Conservation (phyloP, 2,329 filamentous ascomycete genomes). For the Pseudonectria buxi region DNA sequence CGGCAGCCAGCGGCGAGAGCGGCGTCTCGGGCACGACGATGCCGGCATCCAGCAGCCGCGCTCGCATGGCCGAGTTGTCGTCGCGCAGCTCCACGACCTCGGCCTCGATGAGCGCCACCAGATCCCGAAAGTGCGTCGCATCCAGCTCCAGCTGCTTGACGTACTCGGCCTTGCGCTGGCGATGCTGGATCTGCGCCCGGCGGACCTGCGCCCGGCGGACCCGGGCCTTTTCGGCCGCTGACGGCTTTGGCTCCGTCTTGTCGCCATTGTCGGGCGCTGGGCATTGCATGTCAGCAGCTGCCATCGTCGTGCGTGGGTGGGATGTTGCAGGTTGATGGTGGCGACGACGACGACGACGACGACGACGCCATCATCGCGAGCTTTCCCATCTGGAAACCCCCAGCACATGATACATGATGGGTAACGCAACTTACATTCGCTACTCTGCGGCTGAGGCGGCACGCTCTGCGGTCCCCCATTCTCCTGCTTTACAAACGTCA, state of each 20-base stretch:
- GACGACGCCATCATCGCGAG: too few relatives aligned
- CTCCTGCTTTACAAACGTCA: slow-evolving; percentile 10
- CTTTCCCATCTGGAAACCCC: too few relatives aligned
- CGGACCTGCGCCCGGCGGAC: slow-evolving; percentile 45
- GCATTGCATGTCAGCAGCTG: not conserved
- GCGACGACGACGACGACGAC: too few relatives aligned
- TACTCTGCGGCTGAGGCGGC: slow-evolving; percentile 5
- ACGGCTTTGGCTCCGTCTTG: slow-evolving; percentile 11
- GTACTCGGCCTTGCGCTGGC: slow-evolving; percentile 50
- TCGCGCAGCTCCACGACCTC: slow-evolving; percentile 30
- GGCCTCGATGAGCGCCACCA: slow-evolving; percentile 36
- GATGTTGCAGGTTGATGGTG: too few relatives aligned
- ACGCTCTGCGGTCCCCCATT: not conserved
- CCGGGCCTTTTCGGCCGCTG: slow-evolving; percentile 34
- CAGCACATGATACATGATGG: too few relatives aligned
- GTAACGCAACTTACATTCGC: slow-evolving; percentile 21
- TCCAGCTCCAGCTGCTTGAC: slow-evolving; percentile 48
- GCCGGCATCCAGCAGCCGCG: slow-evolving; percentile 24
- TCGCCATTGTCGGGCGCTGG: slow-evolving; percentile 7
- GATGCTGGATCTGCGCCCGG: slow-evolving; percentile 48
- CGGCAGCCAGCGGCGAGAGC: not conserved
- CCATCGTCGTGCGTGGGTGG: too few relatives aligned
- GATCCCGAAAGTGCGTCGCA: slow-evolving; percentile 38
- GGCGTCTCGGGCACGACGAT: slow-evolving; percentile 8
- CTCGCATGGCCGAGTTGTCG: slow-evolving; percentile 39